Evolutionary conservation across 352 stramenopile genomes (phyloP).

Genomic region (Globisporangium cederbergense): DNA sequence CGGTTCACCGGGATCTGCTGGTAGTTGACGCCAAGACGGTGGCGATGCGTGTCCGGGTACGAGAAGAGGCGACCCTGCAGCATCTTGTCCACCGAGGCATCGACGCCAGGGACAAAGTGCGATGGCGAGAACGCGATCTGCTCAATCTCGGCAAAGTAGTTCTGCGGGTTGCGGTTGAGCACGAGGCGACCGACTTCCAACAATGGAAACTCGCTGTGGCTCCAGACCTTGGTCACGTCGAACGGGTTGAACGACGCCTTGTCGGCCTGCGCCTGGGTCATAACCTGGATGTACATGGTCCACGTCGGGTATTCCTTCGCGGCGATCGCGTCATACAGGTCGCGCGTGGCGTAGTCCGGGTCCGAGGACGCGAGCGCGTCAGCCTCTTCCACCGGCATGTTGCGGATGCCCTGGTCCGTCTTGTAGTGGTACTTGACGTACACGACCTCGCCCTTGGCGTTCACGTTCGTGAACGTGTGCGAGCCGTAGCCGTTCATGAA

Average conservation of each 20-base stretch:
- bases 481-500: conserved; percentile 92
- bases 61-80: conserved; percentile 87
- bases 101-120: conserved; percentile 90
- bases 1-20: conserved; percentile 88
- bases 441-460: conserved; percentile 58
- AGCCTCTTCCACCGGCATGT: conserved; percentile 82
- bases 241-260: conserved; percentile 83
- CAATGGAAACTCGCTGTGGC: conserved; percentile 85
- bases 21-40: conserved; percentile 89
- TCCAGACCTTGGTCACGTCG: conserved; percentile 93
- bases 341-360: conserved; percentile 87
- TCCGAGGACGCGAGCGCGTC: conserved; percentile 59
- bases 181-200: conserved; percentile 84
- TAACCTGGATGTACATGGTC: conserved; percentile 91
- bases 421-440: conserved; percentile 95
- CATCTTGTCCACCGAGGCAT: conserved; percentile 86
- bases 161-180: conserved; percentile 89
- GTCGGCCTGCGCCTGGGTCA: conserved; percentile 74
- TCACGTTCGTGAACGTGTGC: conserved; percentile 92
- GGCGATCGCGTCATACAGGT: conserved; percentile 90
- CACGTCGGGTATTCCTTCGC: conserved; percentile 78
- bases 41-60: conserved; percentile 87
- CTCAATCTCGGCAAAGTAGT: conserved; percentile 94
- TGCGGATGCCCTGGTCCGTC: conserved; percentile 88
- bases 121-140: conserved; percentile 90